phyloP scores from a whole-genome alignment of 306 rosid species.

The Biancaea sappan region DNA sequence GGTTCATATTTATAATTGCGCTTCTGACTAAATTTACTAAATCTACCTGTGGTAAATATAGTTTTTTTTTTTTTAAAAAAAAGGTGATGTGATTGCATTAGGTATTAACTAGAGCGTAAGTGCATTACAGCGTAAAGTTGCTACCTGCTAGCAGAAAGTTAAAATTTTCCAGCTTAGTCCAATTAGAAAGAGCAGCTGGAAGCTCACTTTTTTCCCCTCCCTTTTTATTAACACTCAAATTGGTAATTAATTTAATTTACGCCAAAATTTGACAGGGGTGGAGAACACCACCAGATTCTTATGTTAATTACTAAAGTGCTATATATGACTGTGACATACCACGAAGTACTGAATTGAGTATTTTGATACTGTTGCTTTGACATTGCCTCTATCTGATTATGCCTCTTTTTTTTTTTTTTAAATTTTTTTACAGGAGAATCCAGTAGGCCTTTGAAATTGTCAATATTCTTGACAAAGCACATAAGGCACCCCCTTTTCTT shows the following conservation, averaged over 20 bases:
- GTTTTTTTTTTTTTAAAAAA: background rate
- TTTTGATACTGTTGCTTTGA: constrained; percentile 4
- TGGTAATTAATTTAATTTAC: background rate
- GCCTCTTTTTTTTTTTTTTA: background rate
- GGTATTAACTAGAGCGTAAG: background rate
- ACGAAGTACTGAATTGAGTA: background rate
- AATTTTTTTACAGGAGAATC: background rate
- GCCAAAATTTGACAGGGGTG: background rate
- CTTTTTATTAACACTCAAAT: background rate
- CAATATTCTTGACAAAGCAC: background rate
- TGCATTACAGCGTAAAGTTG: constrained; percentile 16
- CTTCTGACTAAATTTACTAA: background rate
- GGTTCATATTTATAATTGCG: background rate
- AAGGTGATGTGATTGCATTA: background rate
- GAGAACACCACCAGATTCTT: background rate
- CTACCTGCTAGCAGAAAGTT: background rate
- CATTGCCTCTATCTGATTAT: background rate
- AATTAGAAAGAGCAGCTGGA: background rate
- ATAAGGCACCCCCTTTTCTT: background rate
- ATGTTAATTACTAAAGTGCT: background rate
- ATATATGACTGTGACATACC: background rate
- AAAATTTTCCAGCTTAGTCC: background rate
- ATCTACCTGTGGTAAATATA: background rate
- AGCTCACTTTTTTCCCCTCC: background rate
- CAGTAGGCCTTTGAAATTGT: background rate